Percentiles rank a stretch among this genome's conserved stretches.
These are phyloP conservation scores for Cucumis cinereus DNA, from an alignment of 306 rosid genomes.

Conservation along the genomic window DNA sequence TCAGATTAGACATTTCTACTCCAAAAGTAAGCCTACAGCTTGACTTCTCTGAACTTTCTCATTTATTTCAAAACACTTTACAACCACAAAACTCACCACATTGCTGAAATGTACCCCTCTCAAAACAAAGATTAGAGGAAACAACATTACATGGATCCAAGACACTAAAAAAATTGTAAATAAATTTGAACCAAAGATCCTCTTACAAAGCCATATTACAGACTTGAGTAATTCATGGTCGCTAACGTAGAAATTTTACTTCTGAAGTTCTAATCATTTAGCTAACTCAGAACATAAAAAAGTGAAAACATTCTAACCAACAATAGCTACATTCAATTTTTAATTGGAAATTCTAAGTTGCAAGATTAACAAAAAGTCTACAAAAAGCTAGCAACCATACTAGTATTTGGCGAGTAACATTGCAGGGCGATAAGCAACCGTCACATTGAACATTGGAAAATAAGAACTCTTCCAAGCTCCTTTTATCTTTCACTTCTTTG, in stretches of 20 bases:
- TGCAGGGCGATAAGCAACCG: slow-evolving; percentile 74
- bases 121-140: background rate
- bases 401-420: slow-evolving; percentile 66
- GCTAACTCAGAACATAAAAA: background rate
- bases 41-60: background rate
- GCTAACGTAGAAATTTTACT: background rate
- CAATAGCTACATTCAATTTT: background rate
- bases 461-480: slow-evolving; percentile 90
- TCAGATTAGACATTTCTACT: background rate
- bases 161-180: background rate
- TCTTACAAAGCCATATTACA: background rate
- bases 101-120: background rate
- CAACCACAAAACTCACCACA: background rate
- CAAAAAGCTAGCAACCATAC: slow-evolving; percentile 25
- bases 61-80: background rate
- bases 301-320: background rate
- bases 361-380: background rate
- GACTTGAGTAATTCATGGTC: background rate
- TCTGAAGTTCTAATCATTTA: background rate
- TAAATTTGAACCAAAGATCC: background rate
- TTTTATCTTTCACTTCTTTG: slow-evolving; percentile 70
- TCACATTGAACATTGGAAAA: slow-evolving; percentile 72
- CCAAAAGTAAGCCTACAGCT: background rate
- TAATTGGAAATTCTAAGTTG: background rate
- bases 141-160: background rate